These are phyloP conservation scores for Saturnispora sanitii DNA, from an alignment of 805 yeast species.

Conservation along the genomic window DNA sequence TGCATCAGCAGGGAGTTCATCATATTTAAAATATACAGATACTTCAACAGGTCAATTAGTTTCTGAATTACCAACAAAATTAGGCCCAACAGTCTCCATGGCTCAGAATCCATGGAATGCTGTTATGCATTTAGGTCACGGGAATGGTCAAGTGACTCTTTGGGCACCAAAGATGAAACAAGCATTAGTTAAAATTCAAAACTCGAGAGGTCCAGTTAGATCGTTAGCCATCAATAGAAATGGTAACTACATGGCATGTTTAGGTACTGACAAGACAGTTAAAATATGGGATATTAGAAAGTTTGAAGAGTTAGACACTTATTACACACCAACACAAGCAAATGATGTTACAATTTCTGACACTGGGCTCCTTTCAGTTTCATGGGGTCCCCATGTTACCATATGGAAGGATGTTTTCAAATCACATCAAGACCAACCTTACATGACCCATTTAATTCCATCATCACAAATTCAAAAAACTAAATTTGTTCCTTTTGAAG, in stretches of 20 bases:
- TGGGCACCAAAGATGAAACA: conserved; percentile 90
- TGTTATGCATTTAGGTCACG: conserved; percentile 85
- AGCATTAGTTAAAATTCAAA: conserved; percentile 74
- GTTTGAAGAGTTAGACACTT: conserved; percentile 64
- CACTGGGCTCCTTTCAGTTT: conserved; percentile 75
- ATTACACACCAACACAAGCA: conserved; percentile 77
- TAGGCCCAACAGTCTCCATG: conserved; percentile 87
- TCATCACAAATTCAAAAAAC: conserved; percentile 62
- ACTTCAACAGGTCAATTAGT: conserved; percentile 86
- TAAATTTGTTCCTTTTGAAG: conserved; percentile 88
- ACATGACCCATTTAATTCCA: conserved; percentile 82
- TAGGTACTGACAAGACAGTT: conserved; percentile 75
- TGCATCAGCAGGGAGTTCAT: conserved; percentile 83
- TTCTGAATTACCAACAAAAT: conserved; percentile 72
- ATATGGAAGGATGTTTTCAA: conserved; percentile 84
- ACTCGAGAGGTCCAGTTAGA: conserved; percentile 80
- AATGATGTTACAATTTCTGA: conserved; percentile 73
- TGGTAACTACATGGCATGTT: conserved; percentile 88
- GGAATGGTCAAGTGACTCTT: conserved; percentile 82
- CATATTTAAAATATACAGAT: conserved; percentile 86
- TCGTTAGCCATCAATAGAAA: conserved; percentile 81
- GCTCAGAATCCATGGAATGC: conserved; percentile 94
- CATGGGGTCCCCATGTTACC: conserved; percentile 93
- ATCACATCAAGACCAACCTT: conserved; percentile 66
- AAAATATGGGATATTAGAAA: conserved; percentile 92